These are phyloP conservation scores for Aspergillus piperis DNA, from an alignment of 2,329 filamentous ascomycete genomes.

Conservation along the genomic window DNA sequence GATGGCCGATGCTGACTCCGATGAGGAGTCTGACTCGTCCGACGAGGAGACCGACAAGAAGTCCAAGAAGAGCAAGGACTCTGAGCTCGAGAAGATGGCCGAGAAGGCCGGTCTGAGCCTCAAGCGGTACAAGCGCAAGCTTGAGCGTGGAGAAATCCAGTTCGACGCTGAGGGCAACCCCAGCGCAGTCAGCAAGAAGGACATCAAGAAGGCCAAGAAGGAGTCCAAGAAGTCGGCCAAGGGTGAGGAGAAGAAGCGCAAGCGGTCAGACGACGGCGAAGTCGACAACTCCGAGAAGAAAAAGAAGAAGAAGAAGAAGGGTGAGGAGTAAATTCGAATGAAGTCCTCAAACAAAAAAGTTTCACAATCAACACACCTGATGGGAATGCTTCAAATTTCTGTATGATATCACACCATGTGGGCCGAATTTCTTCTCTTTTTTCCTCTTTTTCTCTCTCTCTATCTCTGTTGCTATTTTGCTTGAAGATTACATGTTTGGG, in stretches of 20 bases:
- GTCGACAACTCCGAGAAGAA: conserved; percentile 50
- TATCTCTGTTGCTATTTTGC: conserved; percentile 32
- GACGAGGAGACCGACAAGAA: conserved; percentile 35
- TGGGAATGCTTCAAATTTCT: conserved; percentile 31
- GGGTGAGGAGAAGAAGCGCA: conserved; percentile 71
- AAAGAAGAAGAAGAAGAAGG: conserved; percentile 61
- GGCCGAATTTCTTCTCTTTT: conserved; percentile 31
- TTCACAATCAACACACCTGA: conserved; percentile 10
- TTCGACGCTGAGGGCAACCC: conserved; percentile 66
- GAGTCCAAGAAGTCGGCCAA: conserved; percentile 58
- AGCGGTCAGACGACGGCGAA: conserved; percentile 58
- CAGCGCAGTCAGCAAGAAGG: conserved; percentile 71
- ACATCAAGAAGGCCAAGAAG: conserved; percentile 71
- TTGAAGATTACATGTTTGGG: conserved; percentile 32
- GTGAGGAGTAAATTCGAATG: conserved; percentile 49
- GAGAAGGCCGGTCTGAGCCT: conserved; percentile 69
- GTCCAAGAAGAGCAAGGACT: conserved; percentile 50
- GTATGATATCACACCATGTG: conserved; percentile 48
- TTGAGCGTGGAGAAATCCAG: conserved; percentile 72
- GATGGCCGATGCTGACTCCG: conserved; percentile 46
- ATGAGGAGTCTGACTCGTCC: conserved; percentile 26
- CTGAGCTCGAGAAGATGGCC: conserved; percentile 60
- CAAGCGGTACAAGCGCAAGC: conserved; percentile 77
- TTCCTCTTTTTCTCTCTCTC: conserved; percentile 21
- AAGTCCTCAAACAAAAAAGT: conserved; percentile 20